Evolutionary conservation across 2,329 filamentous ascomycete species (phyloP).

Genomic region (Phoma sp.): DNA sequence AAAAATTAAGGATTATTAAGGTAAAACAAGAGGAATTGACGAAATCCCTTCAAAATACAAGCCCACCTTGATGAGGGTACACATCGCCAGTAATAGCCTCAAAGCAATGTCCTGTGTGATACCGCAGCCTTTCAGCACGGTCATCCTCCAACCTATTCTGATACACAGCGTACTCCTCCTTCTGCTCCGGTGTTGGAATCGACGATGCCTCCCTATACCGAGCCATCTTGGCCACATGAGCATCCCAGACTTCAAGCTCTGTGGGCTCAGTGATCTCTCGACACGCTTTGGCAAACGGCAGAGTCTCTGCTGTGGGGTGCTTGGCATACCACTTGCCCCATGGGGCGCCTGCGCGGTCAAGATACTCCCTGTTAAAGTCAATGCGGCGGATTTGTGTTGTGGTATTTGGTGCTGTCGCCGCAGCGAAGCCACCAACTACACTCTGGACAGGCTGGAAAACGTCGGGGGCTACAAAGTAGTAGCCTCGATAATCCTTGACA

Average conservation of each 20-base stretch:
- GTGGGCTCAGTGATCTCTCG: neutral
- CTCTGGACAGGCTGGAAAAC: conserved; percentile 5
- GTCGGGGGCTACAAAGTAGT: conserved; percentile 11
- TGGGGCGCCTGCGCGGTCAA: conserved; percentile 12
- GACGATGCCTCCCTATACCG: neutral
- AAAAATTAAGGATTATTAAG: too few species aligned
- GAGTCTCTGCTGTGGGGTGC: neutral
- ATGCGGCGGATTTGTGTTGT: neutral
- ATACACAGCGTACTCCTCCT: neutral
- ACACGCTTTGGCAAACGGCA: conserved; percentile 11
- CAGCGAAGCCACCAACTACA: conserved; percentile 17
- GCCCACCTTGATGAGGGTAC: conserved; percentile 4
- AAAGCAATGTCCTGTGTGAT: conserved; percentile 7
- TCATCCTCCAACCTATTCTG: neutral
- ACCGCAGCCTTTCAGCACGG: neutral
- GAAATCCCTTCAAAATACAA: neutral
- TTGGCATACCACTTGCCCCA: conserved; percentile 19
- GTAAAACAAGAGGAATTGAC: too few species aligned
- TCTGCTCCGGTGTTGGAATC: neutral
- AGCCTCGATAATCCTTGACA: conserved; percentile 3
- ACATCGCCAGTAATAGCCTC: conserved; percentile 1
- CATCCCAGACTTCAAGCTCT: conserved; percentile 4
- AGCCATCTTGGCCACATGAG: neutral
- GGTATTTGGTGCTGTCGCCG: neutral
- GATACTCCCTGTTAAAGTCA: conserved; percentile 6